Conservation (phyloP, 352 stramenopile genomes). For the Phytophthora fragariaefolia region DNA sequence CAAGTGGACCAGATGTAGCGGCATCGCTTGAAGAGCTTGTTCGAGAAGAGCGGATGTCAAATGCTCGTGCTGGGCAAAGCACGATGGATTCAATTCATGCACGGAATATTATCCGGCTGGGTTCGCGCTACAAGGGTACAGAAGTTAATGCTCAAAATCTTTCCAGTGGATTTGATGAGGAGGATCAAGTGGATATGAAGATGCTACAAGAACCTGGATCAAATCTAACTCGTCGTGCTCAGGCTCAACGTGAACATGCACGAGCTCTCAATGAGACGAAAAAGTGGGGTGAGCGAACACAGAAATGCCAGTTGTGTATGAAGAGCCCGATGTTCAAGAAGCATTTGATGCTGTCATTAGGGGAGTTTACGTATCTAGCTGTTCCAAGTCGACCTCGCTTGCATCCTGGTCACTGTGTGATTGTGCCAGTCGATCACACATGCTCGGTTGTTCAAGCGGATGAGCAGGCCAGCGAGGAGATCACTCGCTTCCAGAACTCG, state of each 20-base stretch:
- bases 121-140: constrained; percentile 73
- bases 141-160: constrained; percentile 69
- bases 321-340: constrained; percentile 80
- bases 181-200: constrained; percentile 76
- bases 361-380: constrained; percentile 76
- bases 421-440: constrained; percentile 78
- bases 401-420: constrained; percentile 72
- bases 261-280: constrained; percentile 66
- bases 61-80: constrained; percentile 45
- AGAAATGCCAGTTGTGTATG: constrained; percentile 77
- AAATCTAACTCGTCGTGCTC: constrained; percentile 67
- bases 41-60: constrained; percentile 73
- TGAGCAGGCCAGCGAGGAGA: constrained; percentile 70
- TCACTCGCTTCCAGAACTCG: constrained; percentile 70
- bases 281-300: constrained; percentile 67
- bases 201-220: constrained; percentile 57
- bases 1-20: constrained; percentile 27
- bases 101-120: constrained; percentile 78
- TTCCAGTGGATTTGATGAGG: constrained; percentile 84
- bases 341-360: constrained; percentile 81
- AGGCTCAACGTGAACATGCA: constrained; percentile 57
- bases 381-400: constrained; percentile 64
- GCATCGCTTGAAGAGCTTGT: constrained; percentile 80
- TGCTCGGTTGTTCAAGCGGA: constrained; percentile 62
- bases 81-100: constrained; percentile 79